Conservation (phyloP, 106 monocot genomes). For the Phalaenopsis aphrodite region DNA sequence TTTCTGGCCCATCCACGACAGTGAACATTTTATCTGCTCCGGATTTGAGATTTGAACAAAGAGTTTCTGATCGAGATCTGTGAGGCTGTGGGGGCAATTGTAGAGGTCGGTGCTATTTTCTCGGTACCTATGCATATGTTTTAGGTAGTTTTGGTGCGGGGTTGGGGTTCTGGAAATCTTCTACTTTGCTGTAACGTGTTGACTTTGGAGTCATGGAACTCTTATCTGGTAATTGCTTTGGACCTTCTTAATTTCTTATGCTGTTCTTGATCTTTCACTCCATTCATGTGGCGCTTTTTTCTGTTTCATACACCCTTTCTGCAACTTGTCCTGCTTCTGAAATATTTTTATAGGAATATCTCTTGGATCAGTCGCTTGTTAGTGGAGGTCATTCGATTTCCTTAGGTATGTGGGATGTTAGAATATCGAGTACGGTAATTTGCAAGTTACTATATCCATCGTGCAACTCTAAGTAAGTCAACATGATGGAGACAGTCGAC, state of each 20-base stretch:
- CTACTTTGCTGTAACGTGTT: background rate
- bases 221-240: background rate
- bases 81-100: background rate
- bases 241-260: background rate
- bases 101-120: background rate
- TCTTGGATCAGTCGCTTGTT: background rate
- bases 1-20: background rate
- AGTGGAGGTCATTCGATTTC: background rate
- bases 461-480: background rate
- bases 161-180: background rate
- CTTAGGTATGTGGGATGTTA: background rate
- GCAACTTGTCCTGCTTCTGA: background rate
- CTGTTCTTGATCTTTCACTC: background rate
- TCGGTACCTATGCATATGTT: background rate
- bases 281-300: background rate
- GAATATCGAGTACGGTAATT: background rate
- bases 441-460: background rate
- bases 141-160: background rate
- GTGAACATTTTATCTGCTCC: background rate
- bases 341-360: background rate
- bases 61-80: background rate
- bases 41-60: background rate
- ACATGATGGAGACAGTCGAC: background rate
- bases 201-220: background rate
- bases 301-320: background rate